Percentiles rank a stretch among this genome's conserved stretches.
Conservation (phyloP, 2,329 filamentous ascomycete genomes). For the Hymenoscyphus repandus region DNA sequence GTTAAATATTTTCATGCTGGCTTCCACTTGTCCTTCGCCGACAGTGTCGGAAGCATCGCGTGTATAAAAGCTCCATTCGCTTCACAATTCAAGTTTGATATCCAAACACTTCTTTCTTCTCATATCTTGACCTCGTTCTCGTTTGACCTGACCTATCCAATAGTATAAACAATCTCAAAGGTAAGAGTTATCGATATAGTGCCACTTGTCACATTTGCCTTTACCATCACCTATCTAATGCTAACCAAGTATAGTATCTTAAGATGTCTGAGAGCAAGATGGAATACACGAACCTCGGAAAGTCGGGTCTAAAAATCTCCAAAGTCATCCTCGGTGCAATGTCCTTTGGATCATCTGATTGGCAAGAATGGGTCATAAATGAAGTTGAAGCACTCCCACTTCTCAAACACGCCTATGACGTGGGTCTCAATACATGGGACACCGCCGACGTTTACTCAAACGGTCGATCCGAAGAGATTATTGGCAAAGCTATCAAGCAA, state of each 20-base stretch:
- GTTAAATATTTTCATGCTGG: too few relatives aligned
- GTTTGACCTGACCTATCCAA: too few relatives aligned
- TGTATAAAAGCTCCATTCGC: too few relatives aligned
- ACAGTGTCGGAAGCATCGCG: too few relatives aligned
- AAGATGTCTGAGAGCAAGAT: constrained; percentile 1
- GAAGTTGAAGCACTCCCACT: constrained; percentile 44
- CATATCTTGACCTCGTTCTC: too few relatives aligned
- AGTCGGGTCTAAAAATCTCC: constrained; percentile 47
- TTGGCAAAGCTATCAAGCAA: constrained; percentile 51
- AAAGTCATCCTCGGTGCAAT: constrained; percentile 47
- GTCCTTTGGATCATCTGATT: constrained; percentile 41
- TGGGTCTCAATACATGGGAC: constrained; percentile 49
- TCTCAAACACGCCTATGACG: constrained; percentile 45
- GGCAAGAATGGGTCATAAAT: constrained; percentile 42
- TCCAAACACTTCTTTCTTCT: too few relatives aligned
- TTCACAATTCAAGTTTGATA: too few relatives aligned
- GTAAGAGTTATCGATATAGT: too few relatives aligned
- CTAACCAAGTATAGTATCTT: not conserved
- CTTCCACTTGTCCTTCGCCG: too few relatives aligned
- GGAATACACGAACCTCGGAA: constrained; percentile 31
- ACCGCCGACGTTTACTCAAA: constrained; percentile 46
- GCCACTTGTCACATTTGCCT: too few relatives aligned
- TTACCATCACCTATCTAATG: too few relatives aligned
- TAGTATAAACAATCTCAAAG: too few relatives aligned
- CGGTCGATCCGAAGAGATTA: constrained; percentile 35